Base-by-base conservation (phyloP, 83 land plant species). In the Picea abies region DNA sequence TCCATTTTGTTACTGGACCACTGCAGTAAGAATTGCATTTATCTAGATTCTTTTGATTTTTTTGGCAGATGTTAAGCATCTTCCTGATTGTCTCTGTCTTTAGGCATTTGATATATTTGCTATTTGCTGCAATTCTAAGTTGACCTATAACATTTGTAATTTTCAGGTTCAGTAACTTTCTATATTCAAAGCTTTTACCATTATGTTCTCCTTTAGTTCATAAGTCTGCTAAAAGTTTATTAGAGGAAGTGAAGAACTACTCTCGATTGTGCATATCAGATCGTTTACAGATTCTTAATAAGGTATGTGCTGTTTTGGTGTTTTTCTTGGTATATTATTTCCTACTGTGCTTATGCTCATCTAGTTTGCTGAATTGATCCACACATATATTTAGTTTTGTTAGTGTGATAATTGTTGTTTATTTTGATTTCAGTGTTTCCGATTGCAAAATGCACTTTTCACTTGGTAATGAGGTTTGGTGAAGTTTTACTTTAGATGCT, bases 131-230 rank as follows among this genome's bases (percentile, higher is more conserved):
- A 19, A 44, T 10, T 85, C 65, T n/a, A 20, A 66, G 22, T 82
- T 26, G 22, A 44, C 4, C 29, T 56, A 23, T 85, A 20, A 26
- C 41, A 62, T 76, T 76, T 65, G 12, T 23, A 62, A 56, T 9
- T 76, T 64, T 11, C 90, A 91, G 93, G 87, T 87, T 85, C 81
- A 78, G 60, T 60, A 84, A 64, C 60, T 87, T 84, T n/a, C 86
- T 92, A 16, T 76, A 68, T 19, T 76, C 85, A 16, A 87, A 60
- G 60, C 17, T 87, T 49, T 67, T 79, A 56, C 83, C 49, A 60
- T 69, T 86, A 61, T 84, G 85, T 78, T 67, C 77, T 76, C 84
- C 84, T 49, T 84, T 88, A 12, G 86, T 78, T 66, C 87, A 86
- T 39, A 83, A 79, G 10, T 81, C 82, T 62, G 63, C 83, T 15